Percentiles rank a stretch among this genome's conserved stretches.
Evolutionary conservation across 2,329 filamentous ascomycete genomes (phyloP).

Genomic region (Ceratocystis harringtonii): DNA sequence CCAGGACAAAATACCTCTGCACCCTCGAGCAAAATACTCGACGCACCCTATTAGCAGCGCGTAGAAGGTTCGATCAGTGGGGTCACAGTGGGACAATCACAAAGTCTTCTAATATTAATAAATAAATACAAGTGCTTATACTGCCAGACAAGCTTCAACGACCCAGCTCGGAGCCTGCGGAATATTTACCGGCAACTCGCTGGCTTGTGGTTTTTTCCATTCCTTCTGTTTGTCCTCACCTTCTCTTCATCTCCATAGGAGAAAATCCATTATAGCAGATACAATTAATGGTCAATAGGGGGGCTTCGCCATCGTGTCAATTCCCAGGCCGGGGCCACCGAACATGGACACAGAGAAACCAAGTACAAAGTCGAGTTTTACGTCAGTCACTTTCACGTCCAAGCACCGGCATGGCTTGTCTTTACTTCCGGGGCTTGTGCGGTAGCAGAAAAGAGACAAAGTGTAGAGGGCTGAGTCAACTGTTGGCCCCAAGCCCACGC

Average conservation of each 20-base stretch:
- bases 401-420: background rate
- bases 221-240: background rate
- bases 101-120: background rate
- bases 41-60: background rate
- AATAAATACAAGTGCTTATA: background rate
- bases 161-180: background rate
- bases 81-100: background rate
- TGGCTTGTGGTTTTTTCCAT: too few species aligned
- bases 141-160: background rate
- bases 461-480: background rate
- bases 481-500: background rate
- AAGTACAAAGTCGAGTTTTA: background rate
- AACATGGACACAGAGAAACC: constrained; percentile 2
- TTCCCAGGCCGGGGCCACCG: background rate
- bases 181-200: constrained; percentile 1
- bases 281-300: background rate
- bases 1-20: background rate
- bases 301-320: background rate
- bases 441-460: background rate
- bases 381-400: background rate
- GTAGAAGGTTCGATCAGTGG: background rate
- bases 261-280: background rate
- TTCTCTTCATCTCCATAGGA: background rate
- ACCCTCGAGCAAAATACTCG: background rate
- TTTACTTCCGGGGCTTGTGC: background rate